phyloP scores from a whole-genome alignment of 495 filamentous ascomycete species.

The Penicillium chermesinum region DNA sequence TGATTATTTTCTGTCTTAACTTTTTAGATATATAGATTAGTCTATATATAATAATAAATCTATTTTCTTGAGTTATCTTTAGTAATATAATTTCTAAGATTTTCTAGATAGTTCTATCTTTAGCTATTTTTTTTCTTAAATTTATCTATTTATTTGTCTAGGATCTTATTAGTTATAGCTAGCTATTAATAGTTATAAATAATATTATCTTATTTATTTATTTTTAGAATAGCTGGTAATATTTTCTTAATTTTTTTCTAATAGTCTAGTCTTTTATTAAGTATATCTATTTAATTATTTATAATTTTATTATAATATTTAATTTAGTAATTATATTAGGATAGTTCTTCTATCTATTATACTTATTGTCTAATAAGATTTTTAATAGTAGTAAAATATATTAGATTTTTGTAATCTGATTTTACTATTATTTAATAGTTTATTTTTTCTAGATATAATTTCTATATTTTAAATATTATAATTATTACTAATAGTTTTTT shows the following conservation, averaged over 20 bases:
- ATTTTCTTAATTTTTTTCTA: not conserved
- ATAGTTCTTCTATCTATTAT: not conserved
- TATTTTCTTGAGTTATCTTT: not conserved
- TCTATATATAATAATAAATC: not conserved
- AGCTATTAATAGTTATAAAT: not conserved
- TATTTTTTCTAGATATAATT: not conserved
- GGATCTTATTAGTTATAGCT: not conserved
- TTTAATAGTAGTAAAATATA: not conserved
- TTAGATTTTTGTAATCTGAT: slow-evolving; percentile 1
- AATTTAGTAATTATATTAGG: not conserved
- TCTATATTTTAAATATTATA: not conserved
- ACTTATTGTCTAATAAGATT: not conserved
- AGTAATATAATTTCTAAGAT: not conserved
- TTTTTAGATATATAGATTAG: not conserved
- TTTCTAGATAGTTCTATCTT: no score
- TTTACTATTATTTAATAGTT: not conserved
- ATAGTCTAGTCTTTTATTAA: not conserved
- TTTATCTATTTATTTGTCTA: not conserved
- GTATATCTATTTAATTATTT: not conserved
- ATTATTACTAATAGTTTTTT: not conserved
- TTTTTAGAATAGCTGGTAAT: not conserved
- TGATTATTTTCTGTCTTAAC: not conserved
- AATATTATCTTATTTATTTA: not conserved
- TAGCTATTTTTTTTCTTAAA: not conserved
- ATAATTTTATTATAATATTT: not conserved